phyloP scores from a whole-genome alignment of 164 flowering plant genomes.

The Piper betle region DNA sequence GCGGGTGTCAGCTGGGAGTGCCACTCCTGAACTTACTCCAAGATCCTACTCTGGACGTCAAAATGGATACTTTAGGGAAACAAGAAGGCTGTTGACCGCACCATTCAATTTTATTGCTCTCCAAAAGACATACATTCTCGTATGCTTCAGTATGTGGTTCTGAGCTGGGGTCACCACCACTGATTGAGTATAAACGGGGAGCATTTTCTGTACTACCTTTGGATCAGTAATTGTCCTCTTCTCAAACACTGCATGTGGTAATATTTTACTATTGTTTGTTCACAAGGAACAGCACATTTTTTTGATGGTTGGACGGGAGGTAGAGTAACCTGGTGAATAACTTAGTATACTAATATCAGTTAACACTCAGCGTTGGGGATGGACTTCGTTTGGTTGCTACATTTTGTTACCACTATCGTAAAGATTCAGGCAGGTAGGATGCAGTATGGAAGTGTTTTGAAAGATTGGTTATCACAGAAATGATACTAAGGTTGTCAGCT shows the following conservation, averaged over 20 bases:
- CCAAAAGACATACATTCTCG: conserved; percentile 61
- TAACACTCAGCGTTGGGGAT: conserved; percentile 14
- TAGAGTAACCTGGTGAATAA: conserved; percentile 30
- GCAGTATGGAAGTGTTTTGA: neutral
- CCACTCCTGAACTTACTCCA: conserved; percentile 66
- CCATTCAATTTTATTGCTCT: conserved; percentile 74
- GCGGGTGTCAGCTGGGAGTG: conserved; percentile 56
- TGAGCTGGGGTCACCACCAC: conserved; percentile 73
- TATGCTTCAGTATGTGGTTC: conserved; percentile 66
- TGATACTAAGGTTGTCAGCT: too few relatives aligned
- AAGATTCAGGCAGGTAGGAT: neutral
- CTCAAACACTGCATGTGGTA: neutral
- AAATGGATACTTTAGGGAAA: conserved; percentile 76
- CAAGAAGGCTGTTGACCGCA: conserved; percentile 63
- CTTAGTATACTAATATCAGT: conserved; percentile 28
- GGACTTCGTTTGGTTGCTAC: neutral
- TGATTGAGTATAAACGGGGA: conserved; percentile 6
- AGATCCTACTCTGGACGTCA: conserved; percentile 78
- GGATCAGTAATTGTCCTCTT: neutral
- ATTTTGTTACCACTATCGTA: neutral
- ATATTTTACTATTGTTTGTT: too few relatives aligned
- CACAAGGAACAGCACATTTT: neutral
- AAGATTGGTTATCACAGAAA: neutral
- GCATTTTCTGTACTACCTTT: neutral
- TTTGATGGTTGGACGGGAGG: conserved; percentile 8